Percentiles rank a stretch among this genome's conserved stretches.
These are phyloP conservation scores for Chlorophyllum brunneum DNA, from an alignment of 768 basidiomycete species.

Conservation along the genomic window DNA sequence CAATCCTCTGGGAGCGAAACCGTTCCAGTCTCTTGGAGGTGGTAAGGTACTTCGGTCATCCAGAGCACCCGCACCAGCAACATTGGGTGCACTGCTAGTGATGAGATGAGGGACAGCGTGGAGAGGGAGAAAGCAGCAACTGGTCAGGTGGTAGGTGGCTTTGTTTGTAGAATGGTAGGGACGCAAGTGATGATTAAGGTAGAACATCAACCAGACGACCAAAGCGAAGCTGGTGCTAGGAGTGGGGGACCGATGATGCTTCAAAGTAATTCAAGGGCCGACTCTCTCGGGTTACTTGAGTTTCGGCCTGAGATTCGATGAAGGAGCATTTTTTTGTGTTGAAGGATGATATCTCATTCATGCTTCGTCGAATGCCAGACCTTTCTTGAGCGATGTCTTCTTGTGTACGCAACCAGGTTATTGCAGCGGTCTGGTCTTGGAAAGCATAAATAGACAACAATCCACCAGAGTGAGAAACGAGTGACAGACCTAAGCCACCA, in stretches of 20 bases:
- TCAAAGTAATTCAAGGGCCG: conserved; percentile 57
- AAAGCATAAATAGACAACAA: background rate
- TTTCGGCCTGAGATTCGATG: conserved; percentile 15
- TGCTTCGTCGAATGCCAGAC: conserved; percentile 13
- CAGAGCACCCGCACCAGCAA: too few species aligned
- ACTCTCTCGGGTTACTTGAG: conserved; percentile 19
- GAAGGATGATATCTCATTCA: conserved; percentile 25
- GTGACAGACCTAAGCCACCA: background rate
- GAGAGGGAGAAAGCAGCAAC: too few species aligned
- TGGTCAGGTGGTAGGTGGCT: too few species aligned
- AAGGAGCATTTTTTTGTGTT: conserved; percentile 19
- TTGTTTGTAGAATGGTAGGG: too few species aligned
- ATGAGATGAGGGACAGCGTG: too few species aligned
- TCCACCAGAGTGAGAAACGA: background rate
- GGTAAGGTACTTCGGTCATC: too few species aligned
- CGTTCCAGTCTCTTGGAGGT: too few species aligned
- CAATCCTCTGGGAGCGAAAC: too few species aligned
- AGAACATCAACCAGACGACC: too few species aligned
- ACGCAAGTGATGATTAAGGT: too few species aligned
- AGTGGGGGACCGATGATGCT: conserved; percentile 66
- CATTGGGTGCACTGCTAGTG: too few species aligned
- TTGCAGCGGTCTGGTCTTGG: conserved; percentile 44
- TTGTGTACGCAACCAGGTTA: conserved; percentile 56
- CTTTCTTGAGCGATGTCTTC: conserved; percentile 16
- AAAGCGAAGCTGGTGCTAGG: too few species aligned